Evolutionary conservation across 1,139 yeast species (phyloP).

Genomic region (Martiniozyma asiatica): DNA sequence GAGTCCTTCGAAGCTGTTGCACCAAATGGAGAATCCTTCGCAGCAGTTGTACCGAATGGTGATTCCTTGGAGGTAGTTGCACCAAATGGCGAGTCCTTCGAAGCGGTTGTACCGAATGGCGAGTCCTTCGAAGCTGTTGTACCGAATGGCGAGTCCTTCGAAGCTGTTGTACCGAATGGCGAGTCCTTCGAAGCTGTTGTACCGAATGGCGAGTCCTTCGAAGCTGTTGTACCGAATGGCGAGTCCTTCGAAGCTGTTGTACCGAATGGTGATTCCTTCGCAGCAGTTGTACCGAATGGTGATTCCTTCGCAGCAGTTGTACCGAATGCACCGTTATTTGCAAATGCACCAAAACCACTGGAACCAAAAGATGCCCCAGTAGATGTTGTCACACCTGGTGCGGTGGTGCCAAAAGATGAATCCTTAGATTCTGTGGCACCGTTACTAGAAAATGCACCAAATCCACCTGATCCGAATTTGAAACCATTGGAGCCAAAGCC

Average conservation of each 20-base stretch:
- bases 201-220: not conserved
- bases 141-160: too few relatives aligned
- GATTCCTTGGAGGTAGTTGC: not conserved
- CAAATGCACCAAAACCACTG: conserved; percentile 11
- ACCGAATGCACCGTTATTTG: conserved; percentile 8
- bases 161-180: too few relatives aligned
- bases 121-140: not conserved
- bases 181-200: not conserved
- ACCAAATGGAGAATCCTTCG: conserved; percentile 4
- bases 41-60: conserved; percentile 11
- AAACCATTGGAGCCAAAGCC: conserved; percentile 1
- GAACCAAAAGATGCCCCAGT: too few relatives aligned
- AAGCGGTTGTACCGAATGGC: not conserved
- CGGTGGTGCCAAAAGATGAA: too few relatives aligned
- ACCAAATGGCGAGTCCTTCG: conserved; percentile 1
- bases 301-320: too few relatives aligned
- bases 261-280: too few relatives aligned
- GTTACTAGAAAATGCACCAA: conserved; percentile 1
- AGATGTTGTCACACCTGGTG: too few relatives aligned
- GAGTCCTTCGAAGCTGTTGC: too few relatives aligned
- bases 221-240: not conserved
- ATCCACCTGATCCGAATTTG: not conserved
- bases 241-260: too few relatives aligned
- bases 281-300: too few relatives aligned
- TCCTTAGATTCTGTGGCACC: too few relatives aligned